Evolutionary conservation across 768 basidiomycete genomes (phyloP), one percentile per base, ranked within the genome.

Genomic region (Sarcomyxa edulis): DNA sequence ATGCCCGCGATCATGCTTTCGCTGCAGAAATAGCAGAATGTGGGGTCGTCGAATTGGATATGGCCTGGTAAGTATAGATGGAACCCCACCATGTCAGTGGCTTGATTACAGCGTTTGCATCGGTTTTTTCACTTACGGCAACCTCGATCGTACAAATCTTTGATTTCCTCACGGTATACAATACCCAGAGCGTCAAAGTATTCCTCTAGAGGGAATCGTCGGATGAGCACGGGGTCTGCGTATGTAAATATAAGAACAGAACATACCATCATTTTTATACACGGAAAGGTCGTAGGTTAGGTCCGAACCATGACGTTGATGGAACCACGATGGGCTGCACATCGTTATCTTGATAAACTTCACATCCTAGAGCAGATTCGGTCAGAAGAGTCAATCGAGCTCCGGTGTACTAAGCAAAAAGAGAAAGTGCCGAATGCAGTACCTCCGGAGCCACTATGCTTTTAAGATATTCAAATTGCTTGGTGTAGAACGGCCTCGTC

Each of bases 301-400:
- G 44, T 77, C 74, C 7, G 65, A 68, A 35, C 82, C 82, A 52
- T 81, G 80, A 19, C 77, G 73, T 20, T 82, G 72, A 53, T 82
- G 80, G 55, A 76, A 80, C 79, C 81, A 83, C 24, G 78, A 76
- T 3, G 84, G 84, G 0, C 82, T 75, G 42, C 76, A 80, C 57
- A 84, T 64, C 10, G 80, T 86, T 42, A 87, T 50, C 56, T 90
- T 88, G 56, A 87, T 71, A 50, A 69, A 66, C 51, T 70, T 69
- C 42, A 82, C 74, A 49, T 84, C 81, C 74, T 79, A 35, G 20
- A 19, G 22, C 15, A 44, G 29, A 37, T 26, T 19, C 14, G 14
- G 40, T 29, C 23, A 44, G 29, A n/a, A n/a, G n/a, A n/a, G n/a
- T n/a, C n/a, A n/a, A n/a, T n/a, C n/a, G n/a, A n/a, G n/a, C n/a